phyloP scores from a whole-genome alignment of 257 asterid species.

The Rubia yunnanensis region DNA sequence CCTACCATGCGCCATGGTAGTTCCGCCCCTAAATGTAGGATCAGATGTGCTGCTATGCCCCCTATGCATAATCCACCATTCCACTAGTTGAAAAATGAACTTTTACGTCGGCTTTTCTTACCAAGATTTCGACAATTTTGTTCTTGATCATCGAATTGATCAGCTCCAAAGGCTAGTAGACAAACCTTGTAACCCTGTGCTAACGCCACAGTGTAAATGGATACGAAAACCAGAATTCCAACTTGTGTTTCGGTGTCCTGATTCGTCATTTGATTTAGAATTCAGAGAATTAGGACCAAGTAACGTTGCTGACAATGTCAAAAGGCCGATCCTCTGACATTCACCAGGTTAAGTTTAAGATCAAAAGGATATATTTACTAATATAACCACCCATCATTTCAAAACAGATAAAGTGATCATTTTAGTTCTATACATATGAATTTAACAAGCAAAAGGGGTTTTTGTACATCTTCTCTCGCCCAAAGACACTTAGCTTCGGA shows the following conservation, averaged over 20 bases:
- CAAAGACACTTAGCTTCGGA: no score
- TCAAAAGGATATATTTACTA: no score
- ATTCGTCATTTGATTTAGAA: constrained; percentile 5
- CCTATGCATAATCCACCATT: constrained; percentile 12
- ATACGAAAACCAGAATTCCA: constrained; percentile 19
- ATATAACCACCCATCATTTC: no score
- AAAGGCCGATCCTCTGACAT: constrained; percentile 21
- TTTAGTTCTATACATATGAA: no score
- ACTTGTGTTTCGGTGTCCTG: not conserved
- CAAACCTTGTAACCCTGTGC: constrained; percentile 36
- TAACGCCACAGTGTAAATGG: constrained; percentile 27
- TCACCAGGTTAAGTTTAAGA: not conserved
- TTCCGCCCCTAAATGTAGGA: no score
- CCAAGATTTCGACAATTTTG: constrained; percentile 1
- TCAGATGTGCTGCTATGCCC: constrained; percentile 6
- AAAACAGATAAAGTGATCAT: no score
- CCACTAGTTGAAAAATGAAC: constrained; percentile 49
- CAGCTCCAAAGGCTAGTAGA: constrained; percentile 38
- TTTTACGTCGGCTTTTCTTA: constrained; percentile 21
- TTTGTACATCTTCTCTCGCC: no score
- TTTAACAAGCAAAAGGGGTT: no score
- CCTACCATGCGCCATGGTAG: no score
- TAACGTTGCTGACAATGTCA: constrained; percentile 23
- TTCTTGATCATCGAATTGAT: constrained; percentile 27
- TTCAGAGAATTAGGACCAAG: not conserved